A percentile compares a stretch with the other conserved stretches of the same genome.
phyloP scores from a whole-genome alignment of 441 rosid species.

The Mallotus repandus region DNA sequence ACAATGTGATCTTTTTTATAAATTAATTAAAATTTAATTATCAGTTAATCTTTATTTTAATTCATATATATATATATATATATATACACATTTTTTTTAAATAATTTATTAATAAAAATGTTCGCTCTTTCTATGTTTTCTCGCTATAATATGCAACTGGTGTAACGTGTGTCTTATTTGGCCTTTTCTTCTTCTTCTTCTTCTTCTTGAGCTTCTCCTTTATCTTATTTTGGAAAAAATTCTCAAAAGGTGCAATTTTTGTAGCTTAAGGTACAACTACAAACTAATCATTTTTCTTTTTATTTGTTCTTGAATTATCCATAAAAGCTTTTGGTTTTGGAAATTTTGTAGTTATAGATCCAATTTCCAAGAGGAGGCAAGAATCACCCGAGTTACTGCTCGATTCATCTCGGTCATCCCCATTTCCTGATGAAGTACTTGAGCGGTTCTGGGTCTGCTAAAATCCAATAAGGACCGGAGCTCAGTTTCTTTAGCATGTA shows the following conservation, averaged over 20 bases:
- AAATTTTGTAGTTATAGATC: slow-evolving; percentile 23
- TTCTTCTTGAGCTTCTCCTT: neutral
- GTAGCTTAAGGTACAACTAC: neutral
- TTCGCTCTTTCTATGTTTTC: too few species aligned
- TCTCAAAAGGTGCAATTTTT: slow-evolving; percentile 9
- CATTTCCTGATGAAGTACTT: slow-evolving; percentile 63
- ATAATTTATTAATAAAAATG: too few species aligned
- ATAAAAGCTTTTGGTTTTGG: neutral
- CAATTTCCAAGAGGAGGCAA: slow-evolving; percentile 32
- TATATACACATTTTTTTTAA: too few species aligned
- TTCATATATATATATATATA: too few species aligned
- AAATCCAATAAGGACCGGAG: slow-evolving; percentile 55
- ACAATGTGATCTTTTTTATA: too few species aligned
- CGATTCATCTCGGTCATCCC: slow-evolving; percentile 21
- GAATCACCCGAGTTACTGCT: slow-evolving; percentile 23
- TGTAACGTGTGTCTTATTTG: too few species aligned
- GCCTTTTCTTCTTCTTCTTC: neutral
- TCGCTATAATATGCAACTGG: too few species aligned
- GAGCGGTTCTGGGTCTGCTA: slow-evolving; percentile 51
- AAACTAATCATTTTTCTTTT: neutral
- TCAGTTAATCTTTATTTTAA: too few species aligned
- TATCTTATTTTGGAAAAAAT: neutral
- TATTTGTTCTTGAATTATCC: neutral
- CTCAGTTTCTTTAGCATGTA: slow-evolving; percentile 57
- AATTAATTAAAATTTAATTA: too few species aligned